Base-by-base conservation (phyloP, 192 early-diverging fungal species). In the Chytriomyces confervae region DNA sequence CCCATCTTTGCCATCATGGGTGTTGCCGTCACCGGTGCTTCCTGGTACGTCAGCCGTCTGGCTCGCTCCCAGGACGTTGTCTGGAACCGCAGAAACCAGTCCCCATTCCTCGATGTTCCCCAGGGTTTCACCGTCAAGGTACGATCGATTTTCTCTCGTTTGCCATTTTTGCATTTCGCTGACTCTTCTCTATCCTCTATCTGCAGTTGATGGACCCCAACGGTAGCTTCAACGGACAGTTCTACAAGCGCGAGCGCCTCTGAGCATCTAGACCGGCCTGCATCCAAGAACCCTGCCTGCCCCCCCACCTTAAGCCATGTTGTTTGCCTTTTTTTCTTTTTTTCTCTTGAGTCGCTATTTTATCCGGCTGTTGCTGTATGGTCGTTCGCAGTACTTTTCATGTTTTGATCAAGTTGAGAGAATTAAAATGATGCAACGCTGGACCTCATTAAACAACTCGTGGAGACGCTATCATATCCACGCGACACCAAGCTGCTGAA, bases 1-100 rank as follows among this genome's bases (percentile, higher is more conserved):
- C 79, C 79, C 29, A 67, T 80, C 60, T 50, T 80, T 43, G 79
- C 50, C 67, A 75, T 80, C 74, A 65, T 80, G 36, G 68, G 66
- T 27, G 51, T 61, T 11, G 79, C 79, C 49, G 66, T 76, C 7
- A 48, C 57, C 43, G 79, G 79, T 50, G 79, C 79, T 16, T 20
- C 65, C 24, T 80, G 66, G 51, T 80, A 80, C 74, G 7, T 80
- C n/a, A 11, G 16, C 60, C 79, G 79, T 47, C 74, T 80, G 9
- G 79, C 79, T 9, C 74, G 74, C 9, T 29, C 29, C 72, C 79
- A 66, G 36, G 79, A 80, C 43, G 79, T 80, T 29, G 79, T 69
- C 44, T 80, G 79, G 79, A 65, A 45, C 69, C 62, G 66, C 65
- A 75, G 76, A 61, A 80, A 80, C 79, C 77, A 53, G 27, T 65